A percentile compares a stretch with the other conserved stretches of the same genome.
Evolutionary conservation across 2,329 filamentous ascomycete genomes (phyloP).

Genomic region (Curvularia eragrostidis): DNA sequence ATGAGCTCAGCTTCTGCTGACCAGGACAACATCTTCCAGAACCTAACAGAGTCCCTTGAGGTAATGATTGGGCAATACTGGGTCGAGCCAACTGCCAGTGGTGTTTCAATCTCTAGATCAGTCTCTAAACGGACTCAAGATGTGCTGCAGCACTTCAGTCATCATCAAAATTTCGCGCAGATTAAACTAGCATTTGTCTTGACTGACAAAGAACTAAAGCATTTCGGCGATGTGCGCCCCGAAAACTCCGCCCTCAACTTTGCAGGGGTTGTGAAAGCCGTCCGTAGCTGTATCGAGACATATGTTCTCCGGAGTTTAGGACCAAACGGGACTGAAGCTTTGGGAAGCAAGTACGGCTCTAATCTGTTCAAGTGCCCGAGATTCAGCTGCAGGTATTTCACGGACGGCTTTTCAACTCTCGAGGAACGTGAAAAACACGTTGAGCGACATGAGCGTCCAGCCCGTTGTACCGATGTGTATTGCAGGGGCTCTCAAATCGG

Average conservation of each 20-base stretch:
- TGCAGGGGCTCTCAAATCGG: slow-evolving; percentile 21
- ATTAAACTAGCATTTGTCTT: slow-evolving; percentile 11
- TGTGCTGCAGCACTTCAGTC: slow-evolving; percentile 11
- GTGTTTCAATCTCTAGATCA: slow-evolving; percentile 5
- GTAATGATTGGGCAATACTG: slow-evolving; percentile 19
- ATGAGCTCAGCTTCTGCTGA: slow-evolving; percentile 1
- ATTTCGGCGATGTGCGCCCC: slow-evolving; percentile 11
- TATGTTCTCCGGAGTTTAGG: slow-evolving; percentile 5
- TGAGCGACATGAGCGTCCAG: slow-evolving; percentile 21
- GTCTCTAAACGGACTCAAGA: slow-evolving; percentile 17
- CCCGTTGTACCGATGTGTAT: slow-evolving; percentile 17
- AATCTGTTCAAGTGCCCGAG: slow-evolving; percentile 22
- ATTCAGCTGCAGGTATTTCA: slow-evolving; percentile 25
- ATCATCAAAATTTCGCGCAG: slow-evolving; percentile 3
- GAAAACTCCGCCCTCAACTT: slow-evolving; percentile 12
- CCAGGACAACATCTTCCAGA: slow-evolving; percentile 1
- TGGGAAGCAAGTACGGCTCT: not conserved
- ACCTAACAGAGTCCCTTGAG: slow-evolving; percentile 19
- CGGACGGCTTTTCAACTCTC: slow-evolving; percentile 13
- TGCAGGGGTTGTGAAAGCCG: not conserved
- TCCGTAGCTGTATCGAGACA: slow-evolving; percentile 11
- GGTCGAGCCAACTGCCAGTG: slow-evolving; percentile 6
- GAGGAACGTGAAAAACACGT: slow-evolving; percentile 24
- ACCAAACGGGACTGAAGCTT: not conserved
- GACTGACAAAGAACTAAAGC: slow-evolving; percentile 14